Conservation (phyloP, 257 asterid genomes). For the Misopates orontium region DNA sequence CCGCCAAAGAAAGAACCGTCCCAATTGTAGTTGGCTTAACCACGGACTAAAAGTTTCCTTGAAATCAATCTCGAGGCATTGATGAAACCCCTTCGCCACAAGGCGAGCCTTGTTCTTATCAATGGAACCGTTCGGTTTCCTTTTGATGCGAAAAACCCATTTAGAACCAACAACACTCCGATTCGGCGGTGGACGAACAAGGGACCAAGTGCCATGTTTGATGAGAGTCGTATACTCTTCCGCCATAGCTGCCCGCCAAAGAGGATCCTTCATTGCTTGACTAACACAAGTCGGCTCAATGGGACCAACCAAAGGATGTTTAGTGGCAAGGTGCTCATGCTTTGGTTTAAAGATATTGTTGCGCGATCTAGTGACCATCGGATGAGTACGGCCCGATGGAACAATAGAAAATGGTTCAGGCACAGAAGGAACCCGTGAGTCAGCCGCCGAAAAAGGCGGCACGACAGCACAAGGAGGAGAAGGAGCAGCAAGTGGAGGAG, state of each 20-base stretch:
- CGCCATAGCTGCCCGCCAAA: background rate
- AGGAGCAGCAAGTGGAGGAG: too few species aligned
- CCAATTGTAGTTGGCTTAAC: background rate
- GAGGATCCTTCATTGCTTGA: background rate
- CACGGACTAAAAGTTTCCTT: background rate
- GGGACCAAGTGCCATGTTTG: background rate
- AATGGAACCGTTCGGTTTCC: background rate
- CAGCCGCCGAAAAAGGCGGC: too few species aligned
- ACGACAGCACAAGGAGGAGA: too few species aligned
- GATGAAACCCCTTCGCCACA: slow-evolving; percentile 10
- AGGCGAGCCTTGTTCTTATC: background rate
- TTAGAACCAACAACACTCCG: background rate
- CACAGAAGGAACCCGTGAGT: too few species aligned
- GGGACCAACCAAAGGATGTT: background rate
- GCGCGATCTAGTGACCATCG: background rate
- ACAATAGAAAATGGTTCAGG: background rate
- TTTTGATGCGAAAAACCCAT: background rate
- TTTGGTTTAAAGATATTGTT: background rate
- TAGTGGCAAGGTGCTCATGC: background rate
- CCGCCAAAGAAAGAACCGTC: background rate
- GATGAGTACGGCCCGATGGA: background rate
- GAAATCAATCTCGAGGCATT: background rate
- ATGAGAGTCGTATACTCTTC: background rate
- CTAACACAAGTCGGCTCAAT: background rate
- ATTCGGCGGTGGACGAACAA: background rate